phyloP scores from a whole-genome alignment of 73 alveolate genomes.

The Blepharisma japonicum region DNA sequence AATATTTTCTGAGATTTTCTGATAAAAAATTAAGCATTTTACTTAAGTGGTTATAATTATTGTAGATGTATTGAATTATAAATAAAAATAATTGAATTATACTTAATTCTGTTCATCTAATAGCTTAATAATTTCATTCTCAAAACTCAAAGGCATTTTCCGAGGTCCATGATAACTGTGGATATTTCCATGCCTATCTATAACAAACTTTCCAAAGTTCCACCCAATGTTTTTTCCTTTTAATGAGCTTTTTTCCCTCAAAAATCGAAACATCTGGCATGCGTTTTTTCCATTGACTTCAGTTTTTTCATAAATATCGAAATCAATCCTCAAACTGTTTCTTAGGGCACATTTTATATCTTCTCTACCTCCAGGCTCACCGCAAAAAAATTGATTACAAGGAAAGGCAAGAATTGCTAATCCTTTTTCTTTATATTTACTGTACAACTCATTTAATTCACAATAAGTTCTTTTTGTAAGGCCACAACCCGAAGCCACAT shows the following conservation, averaged over 20 bases:
- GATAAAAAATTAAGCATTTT: too few relatives aligned
- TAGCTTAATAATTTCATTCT: too few relatives aligned
- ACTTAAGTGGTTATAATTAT: too few relatives aligned
- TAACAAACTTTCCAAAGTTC: conserved; percentile 56
- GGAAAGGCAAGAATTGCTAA: conserved; percentile 65
- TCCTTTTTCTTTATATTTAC: conserved; percentile 37
- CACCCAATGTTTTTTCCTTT: conserved; percentile 33
- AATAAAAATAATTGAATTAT: too few relatives aligned
- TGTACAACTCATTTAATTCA: conserved; percentile 35
- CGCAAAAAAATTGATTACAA: conserved; percentile 71
- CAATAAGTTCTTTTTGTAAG: conserved; percentile 45
- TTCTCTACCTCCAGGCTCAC: conserved; percentile 77
- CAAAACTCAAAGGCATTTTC: too few relatives aligned
- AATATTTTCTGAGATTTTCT: too few relatives aligned
- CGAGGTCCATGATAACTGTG: conserved; percentile 28
- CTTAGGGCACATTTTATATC: conserved; percentile 33
- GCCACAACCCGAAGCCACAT: conserved; percentile 67
- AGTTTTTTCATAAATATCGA: conserved; percentile 60
- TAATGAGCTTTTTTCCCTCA: conserved; percentile 38
- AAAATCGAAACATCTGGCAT: conserved; percentile 37
- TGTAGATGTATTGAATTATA: too few relatives aligned
- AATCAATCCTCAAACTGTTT: conserved; percentile 13
- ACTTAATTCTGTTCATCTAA: too few relatives aligned
- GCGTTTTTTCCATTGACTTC: conserved; percentile 75
- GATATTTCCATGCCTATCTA: conserved; percentile 42